Conservation (phyloP, 2,329 filamentous ascomycete genomes). For the Colletotrichum filicis region DNA sequence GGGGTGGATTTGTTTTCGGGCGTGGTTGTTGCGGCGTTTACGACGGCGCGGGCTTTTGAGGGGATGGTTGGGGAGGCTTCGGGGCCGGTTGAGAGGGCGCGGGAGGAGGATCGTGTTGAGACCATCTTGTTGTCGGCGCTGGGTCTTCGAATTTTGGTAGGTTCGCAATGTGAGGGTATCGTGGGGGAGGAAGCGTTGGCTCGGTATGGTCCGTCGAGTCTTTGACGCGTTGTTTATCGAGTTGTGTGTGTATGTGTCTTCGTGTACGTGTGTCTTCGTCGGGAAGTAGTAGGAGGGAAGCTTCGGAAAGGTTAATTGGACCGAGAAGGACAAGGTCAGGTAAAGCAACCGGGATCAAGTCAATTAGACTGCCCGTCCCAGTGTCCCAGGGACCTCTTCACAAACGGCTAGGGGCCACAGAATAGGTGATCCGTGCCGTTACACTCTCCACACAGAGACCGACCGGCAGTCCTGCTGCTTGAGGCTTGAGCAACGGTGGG, state of each 20-base stretch:
- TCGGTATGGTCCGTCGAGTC: not conserved
- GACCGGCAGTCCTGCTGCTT: not conserved
- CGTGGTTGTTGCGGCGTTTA: no score
- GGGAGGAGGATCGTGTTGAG: conserved; percentile 49
- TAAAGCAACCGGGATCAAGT: not conserved
- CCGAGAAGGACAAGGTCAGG: not conserved
- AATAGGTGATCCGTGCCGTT: not conserved
- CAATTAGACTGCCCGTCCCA: not conserved
- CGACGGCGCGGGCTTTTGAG: conserved; percentile 31
- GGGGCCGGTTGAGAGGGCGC: conserved; percentile 40
- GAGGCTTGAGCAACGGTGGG: no score
- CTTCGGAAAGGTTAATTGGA: conserved; percentile 1
- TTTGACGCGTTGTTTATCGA: not conserved
- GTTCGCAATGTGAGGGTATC: not conserved
- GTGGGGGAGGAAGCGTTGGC: not conserved
- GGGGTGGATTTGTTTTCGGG: conserved; percentile 9
- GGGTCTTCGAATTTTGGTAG: no score
- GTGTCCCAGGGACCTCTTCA: not conserved
- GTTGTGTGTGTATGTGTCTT: not conserved
- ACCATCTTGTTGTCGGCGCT: conserved; percentile 45
- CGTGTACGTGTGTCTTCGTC: no score
- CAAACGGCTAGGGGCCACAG: not conserved
- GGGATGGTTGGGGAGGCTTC: conserved; percentile 37
- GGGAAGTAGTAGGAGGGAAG: no score
- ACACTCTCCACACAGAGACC: not conserved